Conservation (phyloP, 2,329 filamentous ascomycete species). For the Xylaria sp. region DNA sequence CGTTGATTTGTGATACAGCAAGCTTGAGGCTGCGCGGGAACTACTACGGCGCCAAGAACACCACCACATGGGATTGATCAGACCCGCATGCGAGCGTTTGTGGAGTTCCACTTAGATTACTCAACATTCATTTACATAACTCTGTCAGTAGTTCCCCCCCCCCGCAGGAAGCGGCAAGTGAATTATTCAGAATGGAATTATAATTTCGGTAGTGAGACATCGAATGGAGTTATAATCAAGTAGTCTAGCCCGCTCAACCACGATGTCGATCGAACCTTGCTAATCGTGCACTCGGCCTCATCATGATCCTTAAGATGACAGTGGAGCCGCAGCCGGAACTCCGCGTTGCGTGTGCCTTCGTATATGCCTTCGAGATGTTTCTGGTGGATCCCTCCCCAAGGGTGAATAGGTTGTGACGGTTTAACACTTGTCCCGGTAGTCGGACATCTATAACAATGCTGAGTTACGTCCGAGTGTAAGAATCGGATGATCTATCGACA, state of each 20-base stretch:
- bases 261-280: too few relatives aligned
- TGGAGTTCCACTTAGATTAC: background rate
- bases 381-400: background rate
- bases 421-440: background rate
- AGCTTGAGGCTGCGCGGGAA: background rate
- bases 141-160: background rate
- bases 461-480: background rate
- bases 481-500: slow-evolving; percentile 15
- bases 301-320: background rate
- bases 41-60: background rate
- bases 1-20: background rate
- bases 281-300: background rate
- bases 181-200: too few relatives aligned
- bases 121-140: background rate
- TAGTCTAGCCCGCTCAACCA: too few relatives aligned
- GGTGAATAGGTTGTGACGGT: background rate
- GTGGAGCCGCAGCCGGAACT: background rate
- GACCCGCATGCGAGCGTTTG: background rate
- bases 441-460: too few relatives aligned
- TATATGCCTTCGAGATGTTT: background rate
- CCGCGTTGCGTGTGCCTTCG: background rate
- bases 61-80: background rate
- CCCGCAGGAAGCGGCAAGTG: too few relatives aligned
- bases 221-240: too few relatives aligned
- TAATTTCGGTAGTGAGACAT: too few relatives aligned